Conservation (phyloP, 805 yeast genomes). For the Kodamaea fukazawae region DNA sequence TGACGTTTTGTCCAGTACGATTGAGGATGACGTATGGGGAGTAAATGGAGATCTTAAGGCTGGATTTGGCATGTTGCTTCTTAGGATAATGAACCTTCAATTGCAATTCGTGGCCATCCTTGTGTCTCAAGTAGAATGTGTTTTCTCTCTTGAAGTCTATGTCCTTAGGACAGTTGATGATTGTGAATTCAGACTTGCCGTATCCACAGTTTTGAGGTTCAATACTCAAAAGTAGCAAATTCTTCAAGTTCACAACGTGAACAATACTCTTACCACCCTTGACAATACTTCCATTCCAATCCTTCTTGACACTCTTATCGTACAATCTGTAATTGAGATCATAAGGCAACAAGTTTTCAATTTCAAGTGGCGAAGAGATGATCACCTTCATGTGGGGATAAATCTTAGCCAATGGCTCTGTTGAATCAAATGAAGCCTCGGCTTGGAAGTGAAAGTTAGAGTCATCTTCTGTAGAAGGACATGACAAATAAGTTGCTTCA, state of each 20-base stretch:
- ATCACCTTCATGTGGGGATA: conserved; percentile 83
- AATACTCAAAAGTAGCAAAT: conserved; percentile 68
- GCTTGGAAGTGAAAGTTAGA: conserved; percentile 68
- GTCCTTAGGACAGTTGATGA: conserved; percentile 57
- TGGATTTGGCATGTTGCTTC: conserved; percentile 50
- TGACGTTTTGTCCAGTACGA: conserved; percentile 67
- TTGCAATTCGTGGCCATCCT: conserved; percentile 65
- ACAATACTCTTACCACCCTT: conserved; percentile 70
- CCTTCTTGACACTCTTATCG: conserved; percentile 67
- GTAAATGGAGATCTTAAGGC: conserved; percentile 65
- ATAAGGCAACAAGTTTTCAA: conserved; percentile 82
- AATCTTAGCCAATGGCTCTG: conserved; percentile 68
- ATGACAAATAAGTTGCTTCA: conserved; percentile 55
- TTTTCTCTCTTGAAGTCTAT: conserved; percentile 58
- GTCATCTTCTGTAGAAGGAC: conserved; percentile 47
- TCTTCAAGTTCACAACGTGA: conserved; percentile 75
- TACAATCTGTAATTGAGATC: conserved; percentile 73
- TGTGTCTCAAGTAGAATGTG: conserved; percentile 49
- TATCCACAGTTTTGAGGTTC: conserved; percentile 62
- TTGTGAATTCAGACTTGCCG: conserved; percentile 67
- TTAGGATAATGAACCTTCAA: conserved; percentile 63
- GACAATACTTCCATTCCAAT: conserved; percentile 59
- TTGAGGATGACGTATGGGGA: conserved; percentile 85
- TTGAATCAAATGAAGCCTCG: conserved; percentile 57
- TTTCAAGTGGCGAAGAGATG: conserved; percentile 79